Evolutionary conservation across 2,329 filamentous ascomycete species (phyloP).

Genomic region (Trichoderma atroviride): DNA sequence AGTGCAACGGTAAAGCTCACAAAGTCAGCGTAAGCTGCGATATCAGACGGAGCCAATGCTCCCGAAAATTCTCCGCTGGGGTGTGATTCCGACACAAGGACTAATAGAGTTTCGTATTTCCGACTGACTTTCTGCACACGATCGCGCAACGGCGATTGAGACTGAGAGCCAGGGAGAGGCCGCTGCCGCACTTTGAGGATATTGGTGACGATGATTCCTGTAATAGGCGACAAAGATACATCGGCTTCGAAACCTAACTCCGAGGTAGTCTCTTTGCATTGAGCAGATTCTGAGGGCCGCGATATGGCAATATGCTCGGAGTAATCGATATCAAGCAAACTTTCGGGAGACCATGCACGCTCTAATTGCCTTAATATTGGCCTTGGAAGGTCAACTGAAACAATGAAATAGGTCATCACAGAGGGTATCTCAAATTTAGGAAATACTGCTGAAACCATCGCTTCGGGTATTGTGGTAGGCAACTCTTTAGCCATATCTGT

Average conservation of each 20-base stretch:
- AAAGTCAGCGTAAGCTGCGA: conserved; percentile 52
- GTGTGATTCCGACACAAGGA: conserved; percentile 66
- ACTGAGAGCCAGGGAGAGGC: conserved; percentile 57
- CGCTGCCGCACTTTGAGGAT: conserved; percentile 73
- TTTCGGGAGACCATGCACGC: conserved; percentile 49
- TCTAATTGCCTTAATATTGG: conserved; percentile 54
- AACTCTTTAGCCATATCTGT: neutral
- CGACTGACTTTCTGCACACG: conserved; percentile 55
- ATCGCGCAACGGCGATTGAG: conserved; percentile 54
- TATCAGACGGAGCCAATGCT: conserved; percentile 46
- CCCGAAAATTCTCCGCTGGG: conserved; percentile 45
- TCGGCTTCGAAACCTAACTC: conserved; percentile 65
- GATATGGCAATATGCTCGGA: conserved; percentile 40
- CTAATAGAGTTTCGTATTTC: conserved; percentile 67
- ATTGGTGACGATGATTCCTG: conserved; percentile 70
- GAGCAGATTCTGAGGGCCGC: neutral
- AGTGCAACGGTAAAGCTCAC: conserved; percentile 51
- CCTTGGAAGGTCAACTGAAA: conserved; percentile 54
- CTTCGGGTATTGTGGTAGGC: neutral
- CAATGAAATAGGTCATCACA: conserved; percentile 46
- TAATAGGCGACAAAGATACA: conserved; percentile 68
- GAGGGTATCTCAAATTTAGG: conserved; percentile 31
- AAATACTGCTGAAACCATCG: conserved; percentile 16
- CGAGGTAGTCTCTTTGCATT: conserved; percentile 37
- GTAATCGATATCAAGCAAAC: conserved; percentile 65